These are phyloP conservation scores for Udeniomyces megalosporus DNA, from an alignment of 768 basidiomycete genomes.

Conservation along the genomic window DNA sequence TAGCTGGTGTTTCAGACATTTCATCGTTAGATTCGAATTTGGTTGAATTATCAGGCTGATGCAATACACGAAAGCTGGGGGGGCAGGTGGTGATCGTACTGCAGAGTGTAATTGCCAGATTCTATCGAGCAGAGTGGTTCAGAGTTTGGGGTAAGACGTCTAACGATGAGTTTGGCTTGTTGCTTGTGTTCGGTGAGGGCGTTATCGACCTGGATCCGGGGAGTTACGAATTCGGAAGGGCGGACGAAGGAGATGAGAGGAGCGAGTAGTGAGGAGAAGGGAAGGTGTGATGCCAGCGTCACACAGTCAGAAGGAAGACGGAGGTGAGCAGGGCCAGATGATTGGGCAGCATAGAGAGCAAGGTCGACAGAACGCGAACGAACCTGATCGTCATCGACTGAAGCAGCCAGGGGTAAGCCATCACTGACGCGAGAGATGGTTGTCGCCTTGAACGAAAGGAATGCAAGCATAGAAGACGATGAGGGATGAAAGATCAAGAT, in stretches of 20 bases:
- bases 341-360: too few species aligned
- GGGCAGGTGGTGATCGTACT: constrained; percentile 44
- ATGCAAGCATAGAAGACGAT: neutral
- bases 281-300: too few species aligned
- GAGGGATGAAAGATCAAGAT: neutral
- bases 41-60: too few species aligned
- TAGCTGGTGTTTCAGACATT: too few species aligned
- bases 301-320: too few species aligned
- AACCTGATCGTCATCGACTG: constrained; percentile 94
- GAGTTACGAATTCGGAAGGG: neutral
- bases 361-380: constrained; percentile 16
- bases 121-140: constrained; percentile 96
- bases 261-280: constrained; percentile 3
- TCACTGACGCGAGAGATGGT: constrained; percentile 19
- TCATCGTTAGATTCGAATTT: too few species aligned
- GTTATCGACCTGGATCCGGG: constrained; percentile 58
- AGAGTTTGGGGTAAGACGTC: constrained; percentile 79
- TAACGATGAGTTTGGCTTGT: constrained; percentile 90
- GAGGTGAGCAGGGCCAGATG: too few species aligned
- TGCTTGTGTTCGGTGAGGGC: constrained; percentile 94
- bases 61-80: too few species aligned
- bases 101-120: constrained; percentile 83
- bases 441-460: neutral
- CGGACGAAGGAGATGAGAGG: neutral
- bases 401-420: constrained; percentile 70